Evolutionary conservation across 768 basidiomycete genomes (phyloP).

Genomic region (Mycena rebaudengoi): DNA sequence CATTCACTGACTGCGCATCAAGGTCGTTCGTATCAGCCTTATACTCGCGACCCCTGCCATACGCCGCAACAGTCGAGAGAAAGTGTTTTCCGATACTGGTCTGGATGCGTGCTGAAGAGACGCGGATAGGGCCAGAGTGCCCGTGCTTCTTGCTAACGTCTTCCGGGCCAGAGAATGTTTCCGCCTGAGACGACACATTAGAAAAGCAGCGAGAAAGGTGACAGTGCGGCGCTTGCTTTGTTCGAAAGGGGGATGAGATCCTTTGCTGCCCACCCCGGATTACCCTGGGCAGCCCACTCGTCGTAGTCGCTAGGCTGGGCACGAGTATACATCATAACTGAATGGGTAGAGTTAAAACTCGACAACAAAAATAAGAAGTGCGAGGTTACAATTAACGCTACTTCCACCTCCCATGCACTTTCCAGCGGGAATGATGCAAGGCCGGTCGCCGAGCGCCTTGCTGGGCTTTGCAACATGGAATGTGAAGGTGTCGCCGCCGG

Average conservation of each 20-base stretch:
- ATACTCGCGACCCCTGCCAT: constrained; percentile 55
- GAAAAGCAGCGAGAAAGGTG: background rate
- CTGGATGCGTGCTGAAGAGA: constrained; percentile 41
- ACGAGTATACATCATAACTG: constrained; percentile 65
- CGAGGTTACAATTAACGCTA: constrained; percentile 61
- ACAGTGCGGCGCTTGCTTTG: constrained; percentile 52
- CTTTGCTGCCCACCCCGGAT: constrained; percentile 68
- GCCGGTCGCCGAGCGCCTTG: constrained; percentile 52
- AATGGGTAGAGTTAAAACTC: background rate
- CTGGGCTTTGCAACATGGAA: constrained; percentile 54
- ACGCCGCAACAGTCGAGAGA: constrained; percentile 52
- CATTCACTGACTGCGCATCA: constrained; percentile 41
- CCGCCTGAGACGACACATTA: constrained; percentile 38
- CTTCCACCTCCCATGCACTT: constrained; percentile 71
- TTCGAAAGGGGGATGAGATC: constrained; percentile 64
- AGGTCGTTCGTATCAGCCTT: constrained; percentile 61
- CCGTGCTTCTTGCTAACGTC: constrained; percentile 55
- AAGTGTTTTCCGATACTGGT: constrained; percentile 56
- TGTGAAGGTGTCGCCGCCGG: constrained; percentile 51
- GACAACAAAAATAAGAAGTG: background rate
- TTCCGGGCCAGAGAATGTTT: constrained; percentile 47
- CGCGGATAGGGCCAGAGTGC: constrained; percentile 56
- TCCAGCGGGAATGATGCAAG: constrained; percentile 51
- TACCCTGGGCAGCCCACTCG: constrained; percentile 63
- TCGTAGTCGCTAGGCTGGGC: constrained; percentile 72